Evolutionary conservation across 345 rosid genomes (phyloP).

Genomic region (Xanthoceras sorbifolium): DNA sequence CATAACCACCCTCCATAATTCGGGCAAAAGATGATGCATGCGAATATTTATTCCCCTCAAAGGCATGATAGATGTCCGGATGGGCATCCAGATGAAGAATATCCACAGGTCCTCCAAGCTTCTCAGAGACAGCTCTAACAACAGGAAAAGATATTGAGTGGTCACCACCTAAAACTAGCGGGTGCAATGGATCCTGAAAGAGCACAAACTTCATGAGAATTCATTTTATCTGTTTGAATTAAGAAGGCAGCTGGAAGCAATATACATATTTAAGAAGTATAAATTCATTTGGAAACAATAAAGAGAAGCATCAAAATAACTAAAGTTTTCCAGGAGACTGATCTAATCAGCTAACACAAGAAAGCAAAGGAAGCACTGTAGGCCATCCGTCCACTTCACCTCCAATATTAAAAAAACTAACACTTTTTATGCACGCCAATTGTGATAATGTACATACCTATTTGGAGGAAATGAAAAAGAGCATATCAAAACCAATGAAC

Average conservation of each 20-base stretch:
- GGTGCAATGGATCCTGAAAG: slow-evolving; percentile 78
- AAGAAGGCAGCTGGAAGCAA: not conserved
- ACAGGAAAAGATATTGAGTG: slow-evolving; percentile 95
- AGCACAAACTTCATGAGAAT: slow-evolving; percentile 3
- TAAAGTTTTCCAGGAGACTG: not conserved
- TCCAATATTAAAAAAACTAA: not conserved
- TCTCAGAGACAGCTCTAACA: slow-evolving; percentile 90
- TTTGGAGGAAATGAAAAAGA: not conserved
- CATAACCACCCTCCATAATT: slow-evolving; percentile 98
- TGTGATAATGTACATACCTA: not conserved
- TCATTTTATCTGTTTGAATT: not conserved
- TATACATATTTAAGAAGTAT: not conserved
- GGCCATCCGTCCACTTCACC: not conserved
- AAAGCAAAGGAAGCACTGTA: not conserved
- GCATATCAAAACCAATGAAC: not conserved
- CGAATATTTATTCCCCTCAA: slow-evolving; percentile 91
- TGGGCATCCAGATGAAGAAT: slow-evolving; percentile 99
- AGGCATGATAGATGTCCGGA: slow-evolving; percentile 86
- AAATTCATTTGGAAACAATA: slow-evolving; percentile 1
- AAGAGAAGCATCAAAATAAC: not conserved
- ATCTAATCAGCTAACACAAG: not conserved
- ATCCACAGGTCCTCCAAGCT: slow-evolving; percentile 96
- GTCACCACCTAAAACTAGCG: slow-evolving; percentile 93
- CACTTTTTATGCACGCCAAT: not conserved
- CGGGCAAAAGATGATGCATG: slow-evolving; percentile 99